A percentile compares a stretch with the other conserved stretches of the same genome.
Evolutionary conservation across 495 filamentous ascomycete genomes (phyloP).

Genomic region (Talaromyces wortmannii): DNA sequence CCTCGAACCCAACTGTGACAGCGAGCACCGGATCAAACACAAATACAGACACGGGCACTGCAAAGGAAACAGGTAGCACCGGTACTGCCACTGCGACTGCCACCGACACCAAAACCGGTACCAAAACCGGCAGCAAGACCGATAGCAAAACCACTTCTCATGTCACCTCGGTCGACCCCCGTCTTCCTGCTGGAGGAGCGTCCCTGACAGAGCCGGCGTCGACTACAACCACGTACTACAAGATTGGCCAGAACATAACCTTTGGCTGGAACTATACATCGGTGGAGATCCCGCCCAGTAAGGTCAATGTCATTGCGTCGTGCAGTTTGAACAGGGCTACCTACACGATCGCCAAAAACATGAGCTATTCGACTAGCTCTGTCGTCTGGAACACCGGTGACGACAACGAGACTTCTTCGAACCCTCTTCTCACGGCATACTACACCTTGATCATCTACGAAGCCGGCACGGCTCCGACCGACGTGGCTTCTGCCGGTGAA

Average conservation of each 20-base stretch:
- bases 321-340: constrained; percentile 59
- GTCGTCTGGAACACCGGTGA: constrained; percentile 75
- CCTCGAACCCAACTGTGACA: constrained; percentile 7
- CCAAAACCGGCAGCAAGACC: constrained; percentile 15
- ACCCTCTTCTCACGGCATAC: constrained; percentile 58
- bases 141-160: constrained; percentile 25
- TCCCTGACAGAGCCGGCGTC: constrained; percentile 72
- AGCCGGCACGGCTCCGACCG: constrained; percentile 52
- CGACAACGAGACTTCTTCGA: constrained; percentile 56
- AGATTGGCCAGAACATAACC: constrained; percentile 78
- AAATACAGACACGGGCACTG: constrained; percentile 12
- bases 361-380: constrained; percentile 40
- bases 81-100: constrained; percentile 10
- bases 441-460: constrained; percentile 88
- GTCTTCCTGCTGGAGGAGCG: constrained; percentile 63
- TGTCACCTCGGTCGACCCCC: constrained; percentile 36
- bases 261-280: constrained; percentile 96
- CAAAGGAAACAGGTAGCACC: constrained; percentile 13
- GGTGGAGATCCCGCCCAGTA: constrained; percentile 66
- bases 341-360: constrained; percentile 64
- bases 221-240: constrained; percentile 67
- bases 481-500: constrained; percentile 63
- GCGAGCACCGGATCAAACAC: constrained; percentile 7
- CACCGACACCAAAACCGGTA: constrained; percentile 15
- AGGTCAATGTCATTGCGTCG: constrained; percentile 74